Evolutionary conservation across 2,329 filamentous ascomycete species (phyloP).

Genomic region (Exutisphaerella laricina): DNA sequence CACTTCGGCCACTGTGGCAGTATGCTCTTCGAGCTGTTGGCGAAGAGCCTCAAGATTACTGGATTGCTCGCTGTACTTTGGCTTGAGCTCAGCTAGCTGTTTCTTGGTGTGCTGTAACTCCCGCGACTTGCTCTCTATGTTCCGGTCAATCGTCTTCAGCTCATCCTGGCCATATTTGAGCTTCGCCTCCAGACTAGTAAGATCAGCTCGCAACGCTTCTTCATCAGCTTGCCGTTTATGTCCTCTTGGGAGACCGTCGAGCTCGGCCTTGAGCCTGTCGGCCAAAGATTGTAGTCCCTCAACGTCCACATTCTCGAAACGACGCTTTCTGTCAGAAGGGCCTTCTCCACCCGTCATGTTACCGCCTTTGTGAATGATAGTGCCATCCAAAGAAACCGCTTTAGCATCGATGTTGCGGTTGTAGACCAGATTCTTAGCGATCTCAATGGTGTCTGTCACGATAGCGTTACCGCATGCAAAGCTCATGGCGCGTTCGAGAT

Average conservation of each 20-base stretch:
- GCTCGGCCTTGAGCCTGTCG: slow-evolving; percentile 69
- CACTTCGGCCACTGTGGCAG: slow-evolving; percentile 66
- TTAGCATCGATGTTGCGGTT: slow-evolving; percentile 81
- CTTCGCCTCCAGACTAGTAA: slow-evolving; percentile 73
- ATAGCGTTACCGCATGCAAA: slow-evolving; percentile 94
- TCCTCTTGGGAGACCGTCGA: slow-evolving; percentile 71
- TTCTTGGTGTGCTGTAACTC: slow-evolving; percentile 68
- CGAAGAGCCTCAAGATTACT: slow-evolving; percentile 60
- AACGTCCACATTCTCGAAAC: slow-evolving; percentile 85
- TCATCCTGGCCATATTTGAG: slow-evolving; percentile 69
- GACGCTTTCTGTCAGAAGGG: slow-evolving; percentile 61
- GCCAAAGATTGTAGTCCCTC: slow-evolving; percentile 74
- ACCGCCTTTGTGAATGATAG: slow-evolving; percentile 92
- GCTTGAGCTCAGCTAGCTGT: slow-evolving; percentile 69
- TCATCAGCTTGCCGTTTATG: slow-evolving; percentile 72
- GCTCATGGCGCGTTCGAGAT: slow-evolving; percentile 83
- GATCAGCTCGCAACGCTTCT: slow-evolving; percentile 71
- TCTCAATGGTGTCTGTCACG: slow-evolving; percentile 80
- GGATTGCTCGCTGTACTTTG: slow-evolving; percentile 70
- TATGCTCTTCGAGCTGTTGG: slow-evolving; percentile 50
- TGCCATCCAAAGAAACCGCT: slow-evolving; percentile 91
- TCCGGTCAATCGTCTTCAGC: slow-evolving; percentile 70
- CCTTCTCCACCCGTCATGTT: slow-evolving; percentile 94
- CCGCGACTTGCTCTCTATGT: slow-evolving; percentile 75
- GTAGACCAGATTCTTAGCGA: slow-evolving; percentile 87